Evolutionary conservation across 1,284 basidiomycete genomes (phyloP), one percentile per base, ranked within the genome.

Genomic region (Cryptococcus sp.): DNA sequence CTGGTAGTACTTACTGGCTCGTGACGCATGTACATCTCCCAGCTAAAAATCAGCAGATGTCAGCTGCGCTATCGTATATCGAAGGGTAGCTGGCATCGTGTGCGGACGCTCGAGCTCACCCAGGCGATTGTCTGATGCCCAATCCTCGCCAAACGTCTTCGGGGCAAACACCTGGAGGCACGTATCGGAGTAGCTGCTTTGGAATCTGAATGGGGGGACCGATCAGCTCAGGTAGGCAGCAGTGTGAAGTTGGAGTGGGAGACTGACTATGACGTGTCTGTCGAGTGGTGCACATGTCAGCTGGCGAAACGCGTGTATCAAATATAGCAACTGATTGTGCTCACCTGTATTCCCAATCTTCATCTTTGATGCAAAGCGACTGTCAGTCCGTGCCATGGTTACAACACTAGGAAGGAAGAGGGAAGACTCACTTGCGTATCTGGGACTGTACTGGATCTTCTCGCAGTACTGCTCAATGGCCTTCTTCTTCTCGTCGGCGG

Each of bases 11-110:
- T 71, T 45, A 77, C 75, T 54, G 75, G 75, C 31, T 78, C 76
- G 50, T 80, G 78, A 22, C 78, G 72, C 72, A 80, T 77, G 71
- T 79, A 80, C 77, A 79, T 79, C 65, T 79, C 74, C 78, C 78
- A 80, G 55, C 78, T 76, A 52, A n/a, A 20, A 17, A 46, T 19
- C 38, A 42, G 62, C 31, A 35, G 49, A 44, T 20, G 3, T 45
- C 45, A 17, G 42, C 22, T 19, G 8, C 13, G 35, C 20, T 17
- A 53, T 17, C 20, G 8, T 22, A 19, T 22, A 41, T 13, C 25
- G 27, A 4, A 47, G 27, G 17, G 44, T 16, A 15, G 31, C 42
- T 19, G 8, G 5, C 7, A 49, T 17, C 42, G 13, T 11, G 23
- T 35, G 31, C 2, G 31, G 7, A 13, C 31, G 13, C 31, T 35